Percentiles rank a stretch among this genome's conserved stretches.
phyloP scores from a whole-genome alignment of 306 rosid species.

The Lathyrus tuberosus region DNA sequence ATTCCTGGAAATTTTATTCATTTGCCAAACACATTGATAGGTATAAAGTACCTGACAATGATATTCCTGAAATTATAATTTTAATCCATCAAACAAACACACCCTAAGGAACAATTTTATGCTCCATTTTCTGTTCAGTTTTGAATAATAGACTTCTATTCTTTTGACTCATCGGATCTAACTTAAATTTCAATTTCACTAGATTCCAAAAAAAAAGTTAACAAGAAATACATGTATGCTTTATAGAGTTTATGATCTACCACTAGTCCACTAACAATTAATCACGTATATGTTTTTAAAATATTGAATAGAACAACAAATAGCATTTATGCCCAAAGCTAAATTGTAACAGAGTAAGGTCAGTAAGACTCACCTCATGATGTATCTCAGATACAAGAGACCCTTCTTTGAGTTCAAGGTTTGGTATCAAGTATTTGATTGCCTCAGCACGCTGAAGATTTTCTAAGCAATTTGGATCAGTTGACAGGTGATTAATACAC shows the following conservation, averaged over 20 bases:
- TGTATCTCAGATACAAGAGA: slow-evolving; percentile 90
- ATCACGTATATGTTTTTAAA: slow-evolving; percentile 21
- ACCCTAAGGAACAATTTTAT: too few species aligned
- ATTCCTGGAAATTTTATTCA: too few species aligned
- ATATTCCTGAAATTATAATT: too few species aligned
- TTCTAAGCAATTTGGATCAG: slow-evolving; percentile 99
- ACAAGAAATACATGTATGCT: not conserved
- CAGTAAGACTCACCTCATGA: slow-evolving; percentile 68
- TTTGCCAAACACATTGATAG: too few species aligned
- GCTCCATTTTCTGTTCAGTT: not conserved
- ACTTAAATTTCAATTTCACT: slow-evolving; percentile 14
- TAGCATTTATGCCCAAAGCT: slow-evolving; percentile 18
- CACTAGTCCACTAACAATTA: slow-evolving; percentile 15
- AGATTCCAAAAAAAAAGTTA: slow-evolving; percentile 14
- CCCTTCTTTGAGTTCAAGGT: slow-evolving; percentile 97
- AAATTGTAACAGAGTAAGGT: slow-evolving; percentile 23
- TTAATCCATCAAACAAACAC: too few species aligned
- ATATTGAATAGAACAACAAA: slow-evolving; percentile 20
- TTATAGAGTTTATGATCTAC: slow-evolving; percentile 11
- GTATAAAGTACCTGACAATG: too few species aligned
- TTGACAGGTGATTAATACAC: slow-evolving; percentile 90
- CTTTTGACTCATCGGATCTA: not conserved
- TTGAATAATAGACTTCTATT: not conserved
- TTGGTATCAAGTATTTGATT: slow-evolving; percentile 93
- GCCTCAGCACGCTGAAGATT: slow-evolving; percentile 99